A percentile compares a stretch with the other conserved stretches of the same genome.
Conservation (phyloP, 2,329 filamentous ascomycete genomes). For the Pyricularia grisea region DNA sequence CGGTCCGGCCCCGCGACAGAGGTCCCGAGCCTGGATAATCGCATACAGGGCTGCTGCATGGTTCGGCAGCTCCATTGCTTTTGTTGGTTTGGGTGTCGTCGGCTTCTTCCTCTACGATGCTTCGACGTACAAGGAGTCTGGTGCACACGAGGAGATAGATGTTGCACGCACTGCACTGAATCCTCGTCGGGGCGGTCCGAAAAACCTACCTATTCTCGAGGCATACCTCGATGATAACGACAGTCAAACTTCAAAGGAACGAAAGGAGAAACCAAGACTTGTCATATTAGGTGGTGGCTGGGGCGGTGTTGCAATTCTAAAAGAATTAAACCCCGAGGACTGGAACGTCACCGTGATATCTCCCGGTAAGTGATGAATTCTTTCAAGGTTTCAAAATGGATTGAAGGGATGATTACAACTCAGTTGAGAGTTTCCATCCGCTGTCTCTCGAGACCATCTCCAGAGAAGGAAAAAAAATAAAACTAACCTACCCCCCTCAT, state of each 20-base stretch:
- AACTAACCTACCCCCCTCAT: neutral
- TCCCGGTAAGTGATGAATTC: slow-evolving; percentile 29
- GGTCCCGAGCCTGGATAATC: slow-evolving; percentile 43
- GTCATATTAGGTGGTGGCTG: slow-evolving; percentile 92
- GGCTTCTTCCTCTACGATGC: slow-evolving; percentile 93
- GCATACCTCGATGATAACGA: slow-evolving; percentile 86
- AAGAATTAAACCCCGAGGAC: slow-evolving; percentile 79
- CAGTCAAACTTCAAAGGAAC: slow-evolving; percentile 60
- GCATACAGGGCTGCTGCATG: slow-evolving; percentile 61
- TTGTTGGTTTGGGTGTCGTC: slow-evolving; percentile 60
- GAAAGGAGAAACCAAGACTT: slow-evolving; percentile 80
- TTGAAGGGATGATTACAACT: neutral
- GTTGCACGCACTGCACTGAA: slow-evolving; percentile 79
- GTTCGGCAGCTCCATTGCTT: slow-evolving; percentile 65
- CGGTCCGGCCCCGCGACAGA: slow-evolving; percentile 37
- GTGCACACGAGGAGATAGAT: slow-evolving; percentile 59
- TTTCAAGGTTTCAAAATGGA: neutral
- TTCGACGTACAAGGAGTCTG: slow-evolving; percentile 72
- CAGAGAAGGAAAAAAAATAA: neutral
- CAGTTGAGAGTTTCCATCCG: neutral
- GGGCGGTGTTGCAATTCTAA: slow-evolving; percentile 87
- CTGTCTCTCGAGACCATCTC: neutral
- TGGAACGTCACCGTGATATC: slow-evolving; percentile 96
- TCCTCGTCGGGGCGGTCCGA: slow-evolving; percentile 77
- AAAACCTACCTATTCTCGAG: slow-evolving; percentile 89